Percentiles rank a stretch among this genome's conserved stretches.
Conservation (phyloP, 2,329 filamentous ascomycete genomes). For the Aureobasidium vineae region DNA sequence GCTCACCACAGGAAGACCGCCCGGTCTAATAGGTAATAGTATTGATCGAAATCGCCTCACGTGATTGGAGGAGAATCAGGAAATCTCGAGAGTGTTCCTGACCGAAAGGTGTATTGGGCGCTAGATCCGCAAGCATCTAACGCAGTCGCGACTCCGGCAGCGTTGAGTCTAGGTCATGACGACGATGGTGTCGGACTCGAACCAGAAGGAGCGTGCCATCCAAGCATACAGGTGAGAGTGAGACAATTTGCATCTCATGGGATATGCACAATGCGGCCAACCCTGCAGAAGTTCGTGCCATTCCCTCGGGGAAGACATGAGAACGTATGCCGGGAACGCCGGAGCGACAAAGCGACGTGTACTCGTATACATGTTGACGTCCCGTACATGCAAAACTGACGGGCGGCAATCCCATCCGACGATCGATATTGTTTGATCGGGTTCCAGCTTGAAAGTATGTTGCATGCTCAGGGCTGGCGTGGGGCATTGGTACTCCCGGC, state of each 20-base stretch:
- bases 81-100: no score
- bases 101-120: background rate
- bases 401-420: background rate
- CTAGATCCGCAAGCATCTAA: background rate
- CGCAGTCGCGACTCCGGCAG: background rate
- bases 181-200: background rate
- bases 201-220: no score
- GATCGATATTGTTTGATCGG: background rate
- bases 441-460: background rate
- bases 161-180: background rate
- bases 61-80: no score
- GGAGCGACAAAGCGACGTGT: background rate
- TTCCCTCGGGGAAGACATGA: background rate
- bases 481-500: background rate
- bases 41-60: no score
- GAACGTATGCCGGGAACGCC: background rate
- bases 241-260: background rate
- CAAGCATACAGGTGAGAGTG: background rate
- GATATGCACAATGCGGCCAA: background rate
- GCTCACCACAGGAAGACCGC: background rate
- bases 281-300: slow-evolving; percentile 13
- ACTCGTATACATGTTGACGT: background rate
- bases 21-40: background rate
- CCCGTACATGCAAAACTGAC: background rate
- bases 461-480: background rate